phyloP scores from a whole-genome alignment of 108 stramenopile species.

The Phaeodactylum tricornutum region DNA sequence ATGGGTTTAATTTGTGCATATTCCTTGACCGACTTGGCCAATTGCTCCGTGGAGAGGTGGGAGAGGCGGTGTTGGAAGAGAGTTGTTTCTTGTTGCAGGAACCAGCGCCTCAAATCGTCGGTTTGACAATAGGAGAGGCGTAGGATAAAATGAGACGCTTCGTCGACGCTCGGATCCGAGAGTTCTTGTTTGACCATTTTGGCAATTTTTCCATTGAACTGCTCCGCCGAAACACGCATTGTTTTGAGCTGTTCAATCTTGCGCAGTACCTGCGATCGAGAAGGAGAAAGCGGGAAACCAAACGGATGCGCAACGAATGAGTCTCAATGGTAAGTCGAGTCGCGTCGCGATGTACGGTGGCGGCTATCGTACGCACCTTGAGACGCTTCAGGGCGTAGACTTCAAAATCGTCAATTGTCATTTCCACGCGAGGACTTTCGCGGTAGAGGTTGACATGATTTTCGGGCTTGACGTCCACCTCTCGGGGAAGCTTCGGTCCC shows the following conservation, averaged over 20 bases:
- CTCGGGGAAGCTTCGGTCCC: no score
- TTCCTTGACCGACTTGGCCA: conserved; percentile 30
- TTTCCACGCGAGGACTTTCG: conserved; percentile 44
- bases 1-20: conserved; percentile 55
- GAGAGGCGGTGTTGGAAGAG: conserved; percentile 87
- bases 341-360: no score
- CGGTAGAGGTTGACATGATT: conserved; percentile 43
- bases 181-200: conserved; percentile 4
- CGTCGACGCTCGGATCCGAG: conserved; percentile 48
- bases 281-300: not conserved
- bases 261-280: conserved; percentile 63
- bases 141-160: conserved; percentile 93
- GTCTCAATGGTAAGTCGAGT: no score
- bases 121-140: conserved; percentile 89
- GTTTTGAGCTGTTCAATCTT: conserved; percentile 89
- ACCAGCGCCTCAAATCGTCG: conserved; percentile 86
- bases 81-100: conserved; percentile 71
- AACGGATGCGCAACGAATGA: conserved; percentile 5
- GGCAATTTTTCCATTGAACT: conserved; percentile 4
- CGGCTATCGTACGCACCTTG: conserved; percentile 70
- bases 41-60: conserved; percentile 33
- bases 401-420: conserved; percentile 81
- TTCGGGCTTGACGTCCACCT: no score
- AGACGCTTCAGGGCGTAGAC: conserved; percentile 75
- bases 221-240: conserved; percentile 19